phyloP scores from a whole-genome alignment of 2,329 filamentous ascomycete genomes.

The Rutstroemia sp. region DNA sequence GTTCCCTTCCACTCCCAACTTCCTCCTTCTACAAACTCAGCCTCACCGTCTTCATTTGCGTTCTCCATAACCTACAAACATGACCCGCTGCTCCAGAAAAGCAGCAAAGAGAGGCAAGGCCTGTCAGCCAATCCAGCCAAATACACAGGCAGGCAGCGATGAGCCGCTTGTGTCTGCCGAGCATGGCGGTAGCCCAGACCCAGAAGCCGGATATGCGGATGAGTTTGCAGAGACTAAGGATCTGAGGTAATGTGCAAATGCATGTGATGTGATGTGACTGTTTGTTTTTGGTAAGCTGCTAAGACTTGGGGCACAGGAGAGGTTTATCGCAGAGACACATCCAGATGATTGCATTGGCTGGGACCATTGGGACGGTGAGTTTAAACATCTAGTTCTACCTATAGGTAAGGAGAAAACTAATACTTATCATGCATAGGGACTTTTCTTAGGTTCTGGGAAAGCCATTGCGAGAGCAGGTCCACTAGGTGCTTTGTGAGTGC shows the following conservation, averaged over 20 bases:
- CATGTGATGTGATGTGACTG: background rate
- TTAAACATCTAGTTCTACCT: no score
- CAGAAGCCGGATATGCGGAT: background rate
- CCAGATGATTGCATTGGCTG: slow-evolving; percentile 37
- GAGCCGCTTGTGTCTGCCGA: background rate
- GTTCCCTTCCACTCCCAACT: no score
- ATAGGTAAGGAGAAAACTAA: background rate
- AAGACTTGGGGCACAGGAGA: background rate
- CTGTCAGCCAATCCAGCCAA: background rate
- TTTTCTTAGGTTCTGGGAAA: slow-evolving; percentile 35
- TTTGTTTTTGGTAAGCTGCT: background rate
- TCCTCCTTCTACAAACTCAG: no score
- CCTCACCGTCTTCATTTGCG: no score
- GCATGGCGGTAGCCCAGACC: background rate
- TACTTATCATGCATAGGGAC: slow-evolving; percentile 1
- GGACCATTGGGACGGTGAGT: slow-evolving; percentile 34
- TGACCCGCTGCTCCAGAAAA: background rate
- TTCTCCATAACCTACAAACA: background rate
- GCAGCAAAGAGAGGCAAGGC: background rate
- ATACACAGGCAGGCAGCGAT: background rate
- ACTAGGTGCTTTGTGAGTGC: slow-evolving; percentile 37
- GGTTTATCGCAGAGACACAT: slow-evolving; percentile 35
- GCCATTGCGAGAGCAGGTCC: slow-evolving; percentile 45
- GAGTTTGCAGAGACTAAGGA: slow-evolving; percentile 8
- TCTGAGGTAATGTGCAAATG: background rate